A percentile compares a stretch with the other conserved stretches of the same genome.
These are phyloP conservation scores for Diplogelasinospora grovesii DNA, from an alignment of 495 filamentous ascomycete species.

Conservation along the genomic window DNA sequence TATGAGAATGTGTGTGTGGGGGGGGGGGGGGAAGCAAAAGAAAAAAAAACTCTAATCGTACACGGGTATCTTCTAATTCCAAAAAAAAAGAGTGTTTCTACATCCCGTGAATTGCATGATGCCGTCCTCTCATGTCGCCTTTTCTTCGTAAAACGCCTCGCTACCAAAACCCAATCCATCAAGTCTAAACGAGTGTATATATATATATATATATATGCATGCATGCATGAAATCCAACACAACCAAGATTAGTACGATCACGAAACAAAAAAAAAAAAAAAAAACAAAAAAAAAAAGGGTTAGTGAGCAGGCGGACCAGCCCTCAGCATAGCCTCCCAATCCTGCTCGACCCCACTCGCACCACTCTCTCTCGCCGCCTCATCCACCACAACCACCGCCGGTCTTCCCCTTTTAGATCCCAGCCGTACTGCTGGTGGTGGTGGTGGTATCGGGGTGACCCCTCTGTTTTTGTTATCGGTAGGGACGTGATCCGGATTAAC, in stretches of 20 bases:
- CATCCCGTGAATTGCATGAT: background rate
- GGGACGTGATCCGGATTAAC: conserved; percentile 18
- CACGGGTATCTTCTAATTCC: conserved; percentile 5
- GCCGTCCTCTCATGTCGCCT: too few species aligned
- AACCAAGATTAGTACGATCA: background rate
- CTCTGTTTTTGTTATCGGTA: background rate
- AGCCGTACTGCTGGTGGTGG: too few species aligned
- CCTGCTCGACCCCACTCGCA: conserved; percentile 18
- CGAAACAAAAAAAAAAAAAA: background rate
- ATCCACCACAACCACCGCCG: background rate
- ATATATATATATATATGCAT: too few species aligned
- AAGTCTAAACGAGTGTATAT: too few species aligned
- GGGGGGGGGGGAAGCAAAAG: too few species aligned
- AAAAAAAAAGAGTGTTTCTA: background rate
- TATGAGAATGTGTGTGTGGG: too few species aligned
- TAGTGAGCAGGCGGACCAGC: conserved; percentile 14
- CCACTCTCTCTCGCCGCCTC: conserved; percentile 7
- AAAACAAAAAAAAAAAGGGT: background rate
- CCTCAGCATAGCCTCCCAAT: conserved; percentile 22
- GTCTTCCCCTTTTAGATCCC: too few species aligned
- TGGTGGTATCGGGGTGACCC: background rate
- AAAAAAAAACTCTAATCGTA: too few species aligned
- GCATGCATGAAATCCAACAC: background rate
- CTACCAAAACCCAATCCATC: too few species aligned
- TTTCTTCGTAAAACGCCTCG: too few species aligned